Base-by-base conservation (phyloP, 2,329 filamentous ascomycete genomes). In the Claviceps arundinis region DNA sequence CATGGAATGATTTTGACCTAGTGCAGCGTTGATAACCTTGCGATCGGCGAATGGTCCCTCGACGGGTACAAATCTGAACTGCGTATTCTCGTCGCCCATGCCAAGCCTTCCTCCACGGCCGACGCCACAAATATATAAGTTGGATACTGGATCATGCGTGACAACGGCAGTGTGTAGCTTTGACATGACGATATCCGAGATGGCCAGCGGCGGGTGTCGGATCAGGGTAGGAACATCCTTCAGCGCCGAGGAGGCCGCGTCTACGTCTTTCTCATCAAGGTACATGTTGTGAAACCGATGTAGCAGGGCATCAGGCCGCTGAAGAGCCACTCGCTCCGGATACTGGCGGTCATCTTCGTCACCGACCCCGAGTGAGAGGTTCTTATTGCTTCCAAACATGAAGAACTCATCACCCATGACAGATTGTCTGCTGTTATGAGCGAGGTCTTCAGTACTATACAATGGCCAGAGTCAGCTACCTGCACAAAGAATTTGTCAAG, bases 331-430 rank as follows among this genome's bases (percentile, higher is more conserved):
- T 9, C 89, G 85, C 65, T 97, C 93, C 0, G 93, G 93, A 61
- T 85, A 95, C 57, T 97, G 90, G 3, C 93, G 82, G 63, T 98
- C 91, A 64, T 96, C 89, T 61, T 94, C 85, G 63, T 98, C 90
- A n/a, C 90, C 90, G 55, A 97, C 84, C 1, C 93, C 93, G 22
- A 98, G 77, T 0, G 87, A 93, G 9, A 95, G 70, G 59, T 98
- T 98, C 63, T 93, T 94, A 69, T 96, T 98, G 68, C 90, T 97
- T 48, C 93, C 93, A 68, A 97, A 96, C 1, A 89, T 85, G 61
- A 89, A 97, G 1, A 96, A 72, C 63, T 98, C 93, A 61, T 95
- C 88, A 8, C 89, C 91, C 26, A 60, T 54, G 4, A 59, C 55
- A 17, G 60, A 57, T 22, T 55, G 55, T 6, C 55, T 30, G 26